phyloP scores from a whole-genome alignment of 2,329 filamentous ascomycete species.

The Sarocladiaceae sp. region DNA sequence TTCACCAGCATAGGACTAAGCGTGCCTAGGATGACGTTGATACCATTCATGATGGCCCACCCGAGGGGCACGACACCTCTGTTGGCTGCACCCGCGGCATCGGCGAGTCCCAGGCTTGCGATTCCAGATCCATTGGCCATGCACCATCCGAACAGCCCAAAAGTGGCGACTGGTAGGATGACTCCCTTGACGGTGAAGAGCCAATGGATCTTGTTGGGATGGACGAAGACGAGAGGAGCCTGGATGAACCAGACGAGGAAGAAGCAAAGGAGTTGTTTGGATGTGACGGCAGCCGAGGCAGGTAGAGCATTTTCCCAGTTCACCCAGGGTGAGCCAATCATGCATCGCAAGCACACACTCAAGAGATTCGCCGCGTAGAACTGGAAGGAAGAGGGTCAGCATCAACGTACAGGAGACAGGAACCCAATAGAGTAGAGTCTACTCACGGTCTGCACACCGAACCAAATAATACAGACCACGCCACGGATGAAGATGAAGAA shows the following conservation, averaged over 20 bases:
- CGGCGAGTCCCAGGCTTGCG: conserved; percentile 21
- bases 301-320: conserved; percentile 28
- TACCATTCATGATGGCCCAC: conserved; percentile 32
- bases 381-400: neutral
- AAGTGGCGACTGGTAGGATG: conserved; percentile 28
- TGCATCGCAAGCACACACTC: conserved; percentile 22
- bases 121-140: conserved; percentile 23
- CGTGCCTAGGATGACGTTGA: conserved; percentile 33
- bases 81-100: conserved; percentile 19
- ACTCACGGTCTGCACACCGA: conserved; percentile 12
- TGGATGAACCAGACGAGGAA: conserved; percentile 34
- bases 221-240: conserved; percentile 32
- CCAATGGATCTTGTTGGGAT: conserved; percentile 29
- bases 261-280: conserved; percentile 29
- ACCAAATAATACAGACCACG: conserved; percentile 27
- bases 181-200: conserved; percentile 31
- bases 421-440: too few relatives aligned
- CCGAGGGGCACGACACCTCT: conserved; percentile 24
- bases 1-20: conserved; percentile 30
- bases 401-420: too few relatives aligned
- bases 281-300: conserved; percentile 26
- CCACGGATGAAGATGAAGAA: conserved; percentile 28
- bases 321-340: conserved; percentile 28
- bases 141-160: conserved; percentile 31
- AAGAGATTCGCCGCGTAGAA: conserved; percentile 14